Percentiles rank a stretch among this genome's conserved stretches.
Evolutionary conservation across 352 stramenopile species (phyloP).

Genomic region (Phytophthora agathidicida): DNA sequence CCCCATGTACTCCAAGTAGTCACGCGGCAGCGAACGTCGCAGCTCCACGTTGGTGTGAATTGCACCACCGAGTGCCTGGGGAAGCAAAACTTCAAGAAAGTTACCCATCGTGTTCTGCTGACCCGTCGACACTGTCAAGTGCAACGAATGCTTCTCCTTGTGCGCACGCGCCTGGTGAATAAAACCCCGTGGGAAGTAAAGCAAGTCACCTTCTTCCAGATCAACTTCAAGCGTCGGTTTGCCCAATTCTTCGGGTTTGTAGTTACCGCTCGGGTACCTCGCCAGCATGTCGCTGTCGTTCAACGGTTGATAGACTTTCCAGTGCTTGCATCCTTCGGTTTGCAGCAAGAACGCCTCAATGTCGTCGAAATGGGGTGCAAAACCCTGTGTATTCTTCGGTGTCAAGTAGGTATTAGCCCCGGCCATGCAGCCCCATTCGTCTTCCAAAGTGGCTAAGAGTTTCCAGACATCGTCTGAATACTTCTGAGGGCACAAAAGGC

Average conservation of each 20-base stretch:
- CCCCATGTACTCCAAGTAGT: constrained; percentile 91
- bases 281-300: constrained; percentile 63
- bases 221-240: constrained; percentile 82
- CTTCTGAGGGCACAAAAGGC: constrained; percentile 94
- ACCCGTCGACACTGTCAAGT: constrained; percentile 90
- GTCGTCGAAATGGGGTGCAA: constrained; percentile 98
- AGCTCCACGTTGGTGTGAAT: constrained; percentile 67
- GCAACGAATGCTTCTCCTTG: constrained; percentile 76
- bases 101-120: constrained; percentile 88
- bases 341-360: constrained; percentile 97
- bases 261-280: constrained; percentile 77
- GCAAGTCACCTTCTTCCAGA: constrained; percentile 84
- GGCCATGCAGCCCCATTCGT: constrained; percentile 94
- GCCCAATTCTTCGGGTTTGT: constrained; percentile 72
- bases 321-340: constrained; percentile 92
- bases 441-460: constrained; percentile 93
- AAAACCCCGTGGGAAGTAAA: constrained; percentile 93
- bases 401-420: constrained; percentile 96
- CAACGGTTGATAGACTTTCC: constrained; percentile 89
- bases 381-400: constrained; percentile 92
- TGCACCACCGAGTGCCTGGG: constrained; percentile 60
- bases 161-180: constrained; percentile 84
- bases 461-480: constrained; percentile 88
- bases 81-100: constrained; percentile 70
- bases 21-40: constrained; percentile 77